Evolutionary conservation across 352 stramenopile species (phyloP).

Genomic region (Phytophthora ohioensis): DNA sequence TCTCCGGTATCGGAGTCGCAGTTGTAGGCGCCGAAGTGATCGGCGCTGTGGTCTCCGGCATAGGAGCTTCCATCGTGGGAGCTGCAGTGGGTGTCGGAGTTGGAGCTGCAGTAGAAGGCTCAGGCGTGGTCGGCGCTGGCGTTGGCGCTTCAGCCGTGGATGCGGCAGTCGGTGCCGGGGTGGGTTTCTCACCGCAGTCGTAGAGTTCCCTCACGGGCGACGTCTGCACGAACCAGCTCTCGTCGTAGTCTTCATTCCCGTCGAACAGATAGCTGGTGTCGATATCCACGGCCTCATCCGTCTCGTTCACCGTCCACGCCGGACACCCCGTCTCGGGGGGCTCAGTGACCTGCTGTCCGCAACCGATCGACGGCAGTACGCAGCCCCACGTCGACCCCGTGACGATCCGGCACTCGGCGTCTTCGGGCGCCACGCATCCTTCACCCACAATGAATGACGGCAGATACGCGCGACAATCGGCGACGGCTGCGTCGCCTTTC

Average conservation of each 20-base stretch:
- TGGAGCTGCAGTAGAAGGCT: slow-evolving; percentile 5
- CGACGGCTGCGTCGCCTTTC: slow-evolving; percentile 48
- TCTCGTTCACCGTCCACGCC: slow-evolving; percentile 20
- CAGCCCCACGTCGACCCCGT: slow-evolving; percentile 41
- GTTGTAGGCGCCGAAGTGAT: slow-evolving; percentile 7
- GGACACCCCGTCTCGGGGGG: slow-evolving; percentile 11
- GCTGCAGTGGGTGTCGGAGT: not conserved
- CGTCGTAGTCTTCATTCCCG: slow-evolving; percentile 32
- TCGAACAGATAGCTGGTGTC: slow-evolving; percentile 28
- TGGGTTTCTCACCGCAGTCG: slow-evolving; percentile 30
- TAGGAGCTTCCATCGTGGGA: slow-evolving; percentile 3
- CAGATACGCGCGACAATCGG: slow-evolving; percentile 52
- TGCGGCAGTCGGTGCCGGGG: slow-evolving; percentile 16
- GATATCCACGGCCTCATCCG: slow-evolving; percentile 19
- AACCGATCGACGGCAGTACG: slow-evolving; percentile 45
- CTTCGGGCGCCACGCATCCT: slow-evolving; percentile 38
- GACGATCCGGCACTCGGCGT: slow-evolving; percentile 40
- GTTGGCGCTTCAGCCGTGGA: not conserved
- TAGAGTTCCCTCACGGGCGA: slow-evolving; percentile 29
- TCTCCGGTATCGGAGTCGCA: slow-evolving; percentile 1
- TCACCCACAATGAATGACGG: slow-evolving; percentile 42
- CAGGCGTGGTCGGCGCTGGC: not conserved
- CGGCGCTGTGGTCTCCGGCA: slow-evolving; percentile 1
- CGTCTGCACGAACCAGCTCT: slow-evolving; percentile 40
- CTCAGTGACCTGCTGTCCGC: not conserved